Percentiles rank a stretch among this genome's conserved stretches.
These are phyloP conservation scores for Datura wrightii DNA, from an alignment of 257 asterid genomes.

Conservation along the genomic window DNA sequence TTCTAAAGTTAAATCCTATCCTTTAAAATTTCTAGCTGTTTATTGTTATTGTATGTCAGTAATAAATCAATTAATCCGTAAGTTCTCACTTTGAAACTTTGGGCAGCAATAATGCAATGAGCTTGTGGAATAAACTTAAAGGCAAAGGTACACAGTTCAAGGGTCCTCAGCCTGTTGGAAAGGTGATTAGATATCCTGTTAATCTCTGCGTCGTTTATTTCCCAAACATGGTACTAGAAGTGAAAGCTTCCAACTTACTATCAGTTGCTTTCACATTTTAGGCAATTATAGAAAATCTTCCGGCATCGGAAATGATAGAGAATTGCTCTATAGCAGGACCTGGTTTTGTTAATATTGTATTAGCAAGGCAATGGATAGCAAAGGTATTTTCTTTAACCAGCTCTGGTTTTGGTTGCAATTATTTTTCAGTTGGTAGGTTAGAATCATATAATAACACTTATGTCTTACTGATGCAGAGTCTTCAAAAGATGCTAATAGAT, in stretches of 20 bases:
- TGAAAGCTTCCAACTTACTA: constrained; percentile 20
- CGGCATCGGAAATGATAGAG: constrained; percentile 72
- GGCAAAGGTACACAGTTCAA: constrained; percentile 64
- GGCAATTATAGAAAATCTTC: constrained; percentile 83
- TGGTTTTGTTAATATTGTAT: constrained; percentile 78
- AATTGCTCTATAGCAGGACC: constrained; percentile 81
- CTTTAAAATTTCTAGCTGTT: background rate
- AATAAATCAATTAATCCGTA: background rate
- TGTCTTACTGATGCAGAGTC: constrained; percentile 60
- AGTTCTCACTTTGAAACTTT: constrained; percentile 32
- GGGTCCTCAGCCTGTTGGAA: constrained; percentile 83
- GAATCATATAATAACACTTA: background rate
- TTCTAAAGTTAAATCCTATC: background rate
- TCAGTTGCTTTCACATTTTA: constrained; percentile 44
- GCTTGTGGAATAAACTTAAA: constrained; percentile 77
- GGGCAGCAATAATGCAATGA: constrained; percentile 95
- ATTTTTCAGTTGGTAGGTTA: background rate
- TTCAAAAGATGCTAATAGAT: constrained; percentile 75
- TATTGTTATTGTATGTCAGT: background rate
- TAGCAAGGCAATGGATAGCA: constrained; percentile 85
- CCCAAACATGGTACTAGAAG: background rate
- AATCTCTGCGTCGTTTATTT: background rate
- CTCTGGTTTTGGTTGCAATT: background rate
- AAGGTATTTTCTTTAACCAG: constrained; percentile 48
- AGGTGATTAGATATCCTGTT: constrained; percentile 50